Evolutionary conservation across 129 eudicot species (phyloP).

Genomic region (Daucus carota): DH1_v3.0 NC_030385.2:32470501-32471000

Average conservation of each 20-base stretch:
- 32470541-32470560: too few species aligned
- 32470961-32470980: not conserved
- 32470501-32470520: too few species aligned
- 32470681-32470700: too few species aligned
- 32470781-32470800: too few species aligned
- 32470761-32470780: not conserved
- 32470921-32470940: not conserved
- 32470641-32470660: too few species aligned
- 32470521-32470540: too few species aligned
- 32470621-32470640: too few species aligned
- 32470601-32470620: too few species aligned
- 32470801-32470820: not conserved
- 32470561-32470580: too few species aligned
- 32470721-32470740: not conserved
- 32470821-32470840: not conserved
- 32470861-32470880: not conserved
- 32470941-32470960: not conserved
- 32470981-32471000: not conserved
- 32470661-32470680: too few species aligned
- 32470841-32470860: not conserved
- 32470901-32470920: not conserved
- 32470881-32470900: not conserved
- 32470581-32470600: too few species aligned
- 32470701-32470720: too few species aligned
- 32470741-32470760: not conserved